phyloP scores from a whole-genome alignment of 768 basidiomycete genomes.

The Tylopilus sp. region DNA sequence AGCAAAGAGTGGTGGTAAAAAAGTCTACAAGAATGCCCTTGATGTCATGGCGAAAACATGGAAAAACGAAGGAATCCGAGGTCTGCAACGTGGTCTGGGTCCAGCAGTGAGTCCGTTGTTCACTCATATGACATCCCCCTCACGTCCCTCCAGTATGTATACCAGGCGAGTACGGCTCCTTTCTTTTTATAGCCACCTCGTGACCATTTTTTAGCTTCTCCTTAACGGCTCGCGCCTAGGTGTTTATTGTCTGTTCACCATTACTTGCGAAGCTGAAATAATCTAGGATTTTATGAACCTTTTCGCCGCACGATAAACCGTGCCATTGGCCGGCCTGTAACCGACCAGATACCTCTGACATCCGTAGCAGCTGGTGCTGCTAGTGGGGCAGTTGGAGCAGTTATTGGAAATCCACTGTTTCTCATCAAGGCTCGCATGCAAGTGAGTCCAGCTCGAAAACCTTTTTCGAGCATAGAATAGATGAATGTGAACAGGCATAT shows the following conservation, averaged over 20 bases:
- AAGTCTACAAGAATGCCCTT: constrained; percentile 86
- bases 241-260: constrained; percentile 25
- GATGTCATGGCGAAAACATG: constrained; percentile 88
- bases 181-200: not conserved
- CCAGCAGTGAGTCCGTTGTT: constrained; percentile 65
- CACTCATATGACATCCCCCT: constrained; percentile 2
- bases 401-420: constrained; percentile 87
- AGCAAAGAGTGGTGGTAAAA: constrained; percentile 61
- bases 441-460: constrained; percentile 34
- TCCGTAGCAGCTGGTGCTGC: constrained; percentile 84
- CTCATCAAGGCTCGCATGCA: constrained; percentile 98
- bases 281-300: constrained; percentile 93
- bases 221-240: constrained; percentile 90
- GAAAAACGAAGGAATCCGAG: constrained; percentile 83
- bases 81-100: constrained; percentile 88
- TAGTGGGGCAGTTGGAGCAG: constrained; percentile 86
- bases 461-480: not conserved
- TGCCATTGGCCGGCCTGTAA: constrained; percentile 56
- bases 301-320: constrained; percentile 71
- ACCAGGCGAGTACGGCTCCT: constrained; percentile 62
- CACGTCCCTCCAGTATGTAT: constrained; percentile 62
- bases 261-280: constrained; percentile 12
- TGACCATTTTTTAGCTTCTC: constrained; percentile 57
- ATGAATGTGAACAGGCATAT: constrained; percentile 62
- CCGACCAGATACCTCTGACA: constrained; percentile 68